Evolutionary conservation across 257 asterid species (phyloP).

Genomic region (Solanum paucissectum): DNA sequence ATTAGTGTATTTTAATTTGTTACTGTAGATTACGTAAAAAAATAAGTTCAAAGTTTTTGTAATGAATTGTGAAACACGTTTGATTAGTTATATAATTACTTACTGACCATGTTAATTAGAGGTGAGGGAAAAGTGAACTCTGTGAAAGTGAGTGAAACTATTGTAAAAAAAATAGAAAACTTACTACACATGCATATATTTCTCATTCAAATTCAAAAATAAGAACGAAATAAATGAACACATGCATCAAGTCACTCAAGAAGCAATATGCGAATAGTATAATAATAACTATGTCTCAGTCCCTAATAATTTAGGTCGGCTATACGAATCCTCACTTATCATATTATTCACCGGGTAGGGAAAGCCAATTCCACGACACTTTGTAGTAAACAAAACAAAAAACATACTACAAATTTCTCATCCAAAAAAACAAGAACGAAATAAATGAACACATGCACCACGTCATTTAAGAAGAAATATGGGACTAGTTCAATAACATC

Average conservation of each 20-base stretch:
- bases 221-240: slow-evolving; percentile 7
- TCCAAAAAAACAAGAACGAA: background rate
- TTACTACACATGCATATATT: background rate
- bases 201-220: background rate
- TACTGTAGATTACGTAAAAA: too few relatives aligned
- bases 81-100: too few relatives aligned
- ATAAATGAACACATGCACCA: slow-evolving; percentile 8
- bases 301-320: background rate
- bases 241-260: background rate
- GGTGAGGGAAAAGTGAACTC: background rate
- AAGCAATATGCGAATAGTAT: background rate
- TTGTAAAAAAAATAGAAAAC: background rate
- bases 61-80: too few relatives aligned
- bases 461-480: background rate
- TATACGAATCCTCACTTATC: background rate
- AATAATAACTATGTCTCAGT: background rate
- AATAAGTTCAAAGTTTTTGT: too few relatives aligned
- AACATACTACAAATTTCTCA: slow-evolving; percentile 11
- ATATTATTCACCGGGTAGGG: slow-evolving; percentile 25
- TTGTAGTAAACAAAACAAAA: slow-evolving; percentile 68
- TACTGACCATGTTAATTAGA: background rate
- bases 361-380: slow-evolving; percentile 70
- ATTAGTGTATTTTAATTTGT: too few relatives aligned
- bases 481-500: background rate
- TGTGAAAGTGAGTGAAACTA: too few relatives aligned